Percentiles rank a stretch among this genome's conserved stretches.
Conservation (phyloP, 805 yeast species). For the Wickerhamomyces rabaulensis region DNA sequence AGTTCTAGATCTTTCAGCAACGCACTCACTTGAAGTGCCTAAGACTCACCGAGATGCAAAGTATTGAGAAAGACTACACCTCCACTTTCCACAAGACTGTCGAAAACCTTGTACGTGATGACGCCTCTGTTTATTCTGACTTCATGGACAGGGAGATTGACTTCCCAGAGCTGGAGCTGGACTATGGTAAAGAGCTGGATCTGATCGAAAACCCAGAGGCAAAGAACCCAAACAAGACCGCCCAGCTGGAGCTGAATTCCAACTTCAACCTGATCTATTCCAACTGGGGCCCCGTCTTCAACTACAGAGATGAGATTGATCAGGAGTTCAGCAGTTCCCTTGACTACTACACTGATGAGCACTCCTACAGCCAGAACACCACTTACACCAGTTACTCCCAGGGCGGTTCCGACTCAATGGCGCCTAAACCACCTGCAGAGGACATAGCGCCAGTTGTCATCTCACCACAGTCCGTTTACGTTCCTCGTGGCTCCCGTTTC, state of each 20-base stretch:
- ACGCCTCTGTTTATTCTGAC: not conserved
- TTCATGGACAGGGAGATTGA: not conserved
- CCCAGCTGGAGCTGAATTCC: constrained; percentile 9
- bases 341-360: not conserved
- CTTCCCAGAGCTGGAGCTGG: not conserved
- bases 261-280: constrained; percentile 14
- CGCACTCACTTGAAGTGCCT: too few species aligned
- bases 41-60: not conserved
- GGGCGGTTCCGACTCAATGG: not conserved
- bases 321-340: not conserved
- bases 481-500: constrained; percentile 30
- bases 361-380: not conserved
- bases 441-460: constrained; percentile 2
- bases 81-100: not conserved
- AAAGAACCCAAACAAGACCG: not conserved
- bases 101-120: not conserved
- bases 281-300: constrained; percentile 8
- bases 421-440: not conserved
- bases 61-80: not conserved
- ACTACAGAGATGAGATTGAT: constrained; percentile 5
- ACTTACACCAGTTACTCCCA: not conserved
- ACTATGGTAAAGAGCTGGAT: not conserved
- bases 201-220: not conserved
- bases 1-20: too few species aligned
- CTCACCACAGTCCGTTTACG: constrained; percentile 13